Evolutionary conservation across 805 yeast genomes (phyloP).

Genomic region (Wickerhamiella kazuoi): DNA sequence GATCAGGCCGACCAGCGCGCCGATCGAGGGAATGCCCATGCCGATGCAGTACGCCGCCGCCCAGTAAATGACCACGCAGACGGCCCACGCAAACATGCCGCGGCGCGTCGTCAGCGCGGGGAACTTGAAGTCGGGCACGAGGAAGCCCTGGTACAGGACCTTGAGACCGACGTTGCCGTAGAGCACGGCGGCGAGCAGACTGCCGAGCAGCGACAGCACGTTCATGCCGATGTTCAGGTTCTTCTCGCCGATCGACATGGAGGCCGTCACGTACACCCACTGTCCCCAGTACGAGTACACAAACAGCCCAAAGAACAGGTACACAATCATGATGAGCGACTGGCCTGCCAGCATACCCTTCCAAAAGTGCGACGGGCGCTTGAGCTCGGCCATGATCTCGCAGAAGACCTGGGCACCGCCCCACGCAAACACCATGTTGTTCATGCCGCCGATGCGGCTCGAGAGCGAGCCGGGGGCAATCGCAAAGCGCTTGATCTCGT

Average conservation of each 20-base stretch:
- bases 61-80: conserved; percentile 29
- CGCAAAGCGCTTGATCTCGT: conserved; percentile 1
- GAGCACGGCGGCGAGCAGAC: conserved; percentile 28
- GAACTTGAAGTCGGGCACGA: too few species aligned
- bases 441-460: conserved; percentile 13
- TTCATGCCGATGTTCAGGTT: conserved; percentile 24
- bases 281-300: conserved; percentile 32
- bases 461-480: conserved; percentile 1
- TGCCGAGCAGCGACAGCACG: conserved; percentile 24
- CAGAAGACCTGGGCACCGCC: too few species aligned
- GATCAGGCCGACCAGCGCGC: too few species aligned
- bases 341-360: conserved; percentile 31
- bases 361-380: conserved; percentile 31
- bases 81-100: too few species aligned
- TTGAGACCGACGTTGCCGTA: too few species aligned
- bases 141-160: too few species aligned
- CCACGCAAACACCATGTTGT: too few species aligned
- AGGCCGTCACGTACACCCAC: conserved; percentile 21
- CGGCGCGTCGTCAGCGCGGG: too few species aligned
- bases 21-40: too few species aligned
- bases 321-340: conserved; percentile 23
- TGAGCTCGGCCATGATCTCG: too few species aligned
- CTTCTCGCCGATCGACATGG: conserved; percentile 24
- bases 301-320: too few species aligned
- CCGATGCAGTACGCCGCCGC: conserved; percentile 28